Evolutionary conservation across 805 yeast species (phyloP), one percentile per base, ranked within the genome.

Genomic region (Huiozyma naganishii): DNA sequence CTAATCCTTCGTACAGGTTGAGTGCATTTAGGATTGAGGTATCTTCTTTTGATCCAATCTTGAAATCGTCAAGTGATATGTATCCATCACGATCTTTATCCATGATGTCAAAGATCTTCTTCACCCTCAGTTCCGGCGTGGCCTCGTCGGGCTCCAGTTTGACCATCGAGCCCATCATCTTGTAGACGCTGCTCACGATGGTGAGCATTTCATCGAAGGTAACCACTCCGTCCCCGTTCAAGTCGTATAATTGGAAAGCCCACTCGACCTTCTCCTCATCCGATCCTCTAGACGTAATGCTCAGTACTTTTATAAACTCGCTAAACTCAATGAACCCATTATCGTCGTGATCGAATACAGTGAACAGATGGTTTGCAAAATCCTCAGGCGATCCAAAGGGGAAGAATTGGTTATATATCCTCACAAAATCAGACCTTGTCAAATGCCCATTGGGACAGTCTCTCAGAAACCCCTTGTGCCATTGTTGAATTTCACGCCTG

Each of bases 371-470:
- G 45, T 79, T 84, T 45, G 96, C 86, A 66, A 87, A 92, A 46
- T 87, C 90, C 4, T 83, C 76, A 1, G 98, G 96, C 56, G 90
- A 95, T 0, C 99, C 99, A 69, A 92, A 92, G 13, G 99, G 99
- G 71, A 92, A 92, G 63, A 90, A 92, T 58, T 92, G 97, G 61
- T 86, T 86, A 68, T 89, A 94, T 13, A 92, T 89, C 62, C 85
- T 86, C 52, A 83, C 79, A 62, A 92, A 87, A 58, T 92, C 97
- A 40, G 82, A 85, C 55, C 81, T 83, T 3, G 88, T 77, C 28
- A 92, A 70, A 59, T 82, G 89, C 1, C 97, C 97, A 32, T 78
- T 72, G 1, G 97, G 97, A 61, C 96, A 90, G 62, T 92, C 98
- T 58, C 96, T 74, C 36, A 83, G 69, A 55, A 92, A 92, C 2